These are phyloP conservation scores for Didymella pomorum DNA, from an alignment of 2,329 filamentous ascomycete species.

Conservation along the genomic window DNA sequence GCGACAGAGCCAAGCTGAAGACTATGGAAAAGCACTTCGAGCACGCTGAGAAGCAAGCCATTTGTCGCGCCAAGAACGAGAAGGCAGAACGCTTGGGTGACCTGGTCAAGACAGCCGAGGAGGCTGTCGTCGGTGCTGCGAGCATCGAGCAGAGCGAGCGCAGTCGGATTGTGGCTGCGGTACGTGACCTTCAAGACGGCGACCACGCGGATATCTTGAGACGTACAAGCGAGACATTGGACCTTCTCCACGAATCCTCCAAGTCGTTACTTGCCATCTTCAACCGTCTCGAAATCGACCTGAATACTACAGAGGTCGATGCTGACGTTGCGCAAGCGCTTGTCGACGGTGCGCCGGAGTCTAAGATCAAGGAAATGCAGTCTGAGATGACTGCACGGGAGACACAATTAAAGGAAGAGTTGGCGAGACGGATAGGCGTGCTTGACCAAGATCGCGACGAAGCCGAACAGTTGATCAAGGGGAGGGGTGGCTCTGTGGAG, in stretches of 20 bases:
- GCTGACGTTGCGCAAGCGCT: slow-evolving; percentile 63
- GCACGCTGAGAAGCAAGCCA: slow-evolving; percentile 60
- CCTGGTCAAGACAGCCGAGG: slow-evolving; percentile 61
- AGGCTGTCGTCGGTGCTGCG: slow-evolving; percentile 59
- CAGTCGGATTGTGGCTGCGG: slow-evolving; percentile 57
- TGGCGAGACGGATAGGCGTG: slow-evolving; percentile 52
- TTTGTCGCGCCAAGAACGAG: slow-evolving; percentile 59
- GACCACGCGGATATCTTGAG: slow-evolving; percentile 35
- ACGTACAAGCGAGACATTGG: slow-evolving; percentile 39
- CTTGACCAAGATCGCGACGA: slow-evolving; percentile 46
- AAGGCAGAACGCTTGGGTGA: slow-evolving; percentile 59
- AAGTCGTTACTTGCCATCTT: slow-evolving; percentile 55
- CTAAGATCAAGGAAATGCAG: slow-evolving; percentile 51
- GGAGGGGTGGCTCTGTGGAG: slow-evolving; percentile 24
- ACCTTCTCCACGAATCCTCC: slow-evolving; percentile 49
- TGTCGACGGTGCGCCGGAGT: slow-evolving; percentile 54
- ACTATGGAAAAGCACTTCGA: slow-evolving; percentile 56
- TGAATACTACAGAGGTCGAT: slow-evolving; percentile 62
- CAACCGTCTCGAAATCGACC: slow-evolving; percentile 57
- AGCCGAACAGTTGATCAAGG: slow-evolving; percentile 37
- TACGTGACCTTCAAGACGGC: slow-evolving; percentile 49
- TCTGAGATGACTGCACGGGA: slow-evolving; percentile 45
- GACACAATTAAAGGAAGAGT: slow-evolving; percentile 45
- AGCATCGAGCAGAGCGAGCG: slow-evolving; percentile 61
- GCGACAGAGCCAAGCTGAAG: slow-evolving; percentile 61